Conservation (phyloP, 2,329 filamentous ascomycete genomes). For the Alternaria hordeiaustralica region DNA sequence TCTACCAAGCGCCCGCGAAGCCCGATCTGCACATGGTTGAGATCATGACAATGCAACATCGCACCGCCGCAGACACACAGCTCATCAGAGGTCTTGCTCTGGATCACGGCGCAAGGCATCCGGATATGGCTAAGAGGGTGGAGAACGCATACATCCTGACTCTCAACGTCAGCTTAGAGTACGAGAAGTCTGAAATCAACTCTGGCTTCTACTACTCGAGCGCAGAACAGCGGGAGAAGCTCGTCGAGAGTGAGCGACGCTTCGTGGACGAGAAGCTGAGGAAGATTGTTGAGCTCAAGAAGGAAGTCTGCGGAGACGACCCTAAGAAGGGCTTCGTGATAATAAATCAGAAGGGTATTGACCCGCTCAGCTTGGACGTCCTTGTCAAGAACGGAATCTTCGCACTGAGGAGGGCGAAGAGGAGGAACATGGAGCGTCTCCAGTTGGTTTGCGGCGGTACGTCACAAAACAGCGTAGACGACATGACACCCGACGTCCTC, state of each 20-base stretch:
- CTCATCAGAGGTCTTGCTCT: slow-evolving; percentile 91
- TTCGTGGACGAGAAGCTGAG: slow-evolving; percentile 96
- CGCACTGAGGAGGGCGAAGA: slow-evolving; percentile 90
- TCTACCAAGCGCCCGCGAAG: slow-evolving; percentile 87
- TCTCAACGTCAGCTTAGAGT: slow-evolving; percentile 95
- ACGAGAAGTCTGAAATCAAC: slow-evolving; percentile 99
- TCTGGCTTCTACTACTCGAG: slow-evolving; percentile 98
- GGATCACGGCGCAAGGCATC: slow-evolving; percentile 94
- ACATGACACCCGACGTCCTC: slow-evolving; percentile 83
- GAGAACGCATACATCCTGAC: slow-evolving; percentile 96
- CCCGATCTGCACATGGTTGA: slow-evolving; percentile 99
- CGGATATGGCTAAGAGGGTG: slow-evolving; percentile 96
- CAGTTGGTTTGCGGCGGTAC: slow-evolving; percentile 92
- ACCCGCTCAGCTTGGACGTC: slow-evolving; percentile 93
- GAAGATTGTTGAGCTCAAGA: slow-evolving; percentile 98
- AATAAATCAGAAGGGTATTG: slow-evolving; percentile 99
- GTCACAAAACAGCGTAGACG: slow-evolving; percentile 95
- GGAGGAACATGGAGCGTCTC: slow-evolving; percentile 98
- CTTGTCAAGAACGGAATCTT: slow-evolving; percentile 98
- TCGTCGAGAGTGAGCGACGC: slow-evolving; percentile 94
- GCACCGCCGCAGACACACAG: slow-evolving; percentile 92
- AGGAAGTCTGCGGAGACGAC: slow-evolving; percentile 93
- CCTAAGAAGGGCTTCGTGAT: slow-evolving; percentile 95
- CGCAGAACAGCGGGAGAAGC: slow-evolving; percentile 95
- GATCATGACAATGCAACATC: slow-evolving; percentile 99